Evolutionary conservation across 2,329 filamentous ascomycete genomes (phyloP).

Genomic region (Tothia fuscella): DNA sequence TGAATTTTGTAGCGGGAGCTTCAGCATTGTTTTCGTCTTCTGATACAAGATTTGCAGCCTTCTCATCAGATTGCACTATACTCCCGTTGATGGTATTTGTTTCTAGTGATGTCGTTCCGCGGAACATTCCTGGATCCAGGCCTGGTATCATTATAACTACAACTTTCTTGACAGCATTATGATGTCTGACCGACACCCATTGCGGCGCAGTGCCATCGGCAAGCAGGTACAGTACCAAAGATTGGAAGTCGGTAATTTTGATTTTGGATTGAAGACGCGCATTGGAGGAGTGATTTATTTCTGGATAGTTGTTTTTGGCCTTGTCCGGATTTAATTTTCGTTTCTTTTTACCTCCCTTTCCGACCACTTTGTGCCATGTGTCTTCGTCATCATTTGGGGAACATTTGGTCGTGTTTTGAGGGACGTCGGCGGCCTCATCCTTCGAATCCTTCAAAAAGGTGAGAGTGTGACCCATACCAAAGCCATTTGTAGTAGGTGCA

Average conservation of each 20-base stretch:
- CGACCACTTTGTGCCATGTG: conserved; percentile 5
- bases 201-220: conserved; percentile 46
- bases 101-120: background rate
- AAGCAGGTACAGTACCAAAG: conserved; percentile 47
- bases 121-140: conserved; percentile 66
- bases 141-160: conserved; percentile 89
- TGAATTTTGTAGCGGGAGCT: background rate
- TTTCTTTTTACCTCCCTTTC: conserved; percentile 10
- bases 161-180: conserved; percentile 52
- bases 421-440: too few species aligned
- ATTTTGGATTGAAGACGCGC: conserved; percentile 43
- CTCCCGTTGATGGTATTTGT: background rate
- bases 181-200: conserved; percentile 50
- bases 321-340: background rate
- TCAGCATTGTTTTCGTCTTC: conserved; percentile 3
- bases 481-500: background rate
- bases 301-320: conserved; percentile 33
- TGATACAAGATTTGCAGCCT: background rate
- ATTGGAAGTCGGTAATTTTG: conserved; percentile 46
- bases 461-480: conserved; percentile 5
- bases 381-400: conserved; percentile 8
- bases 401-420: too few species aligned
- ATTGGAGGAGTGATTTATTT: conserved; percentile 40
- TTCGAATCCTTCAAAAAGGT: too few species aligned
- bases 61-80: background rate